These are phyloP conservation scores for Kockovaella imperatae DNA, from an alignment of 768 basidiomycete species.

Conservation along the genomic window DNA sequence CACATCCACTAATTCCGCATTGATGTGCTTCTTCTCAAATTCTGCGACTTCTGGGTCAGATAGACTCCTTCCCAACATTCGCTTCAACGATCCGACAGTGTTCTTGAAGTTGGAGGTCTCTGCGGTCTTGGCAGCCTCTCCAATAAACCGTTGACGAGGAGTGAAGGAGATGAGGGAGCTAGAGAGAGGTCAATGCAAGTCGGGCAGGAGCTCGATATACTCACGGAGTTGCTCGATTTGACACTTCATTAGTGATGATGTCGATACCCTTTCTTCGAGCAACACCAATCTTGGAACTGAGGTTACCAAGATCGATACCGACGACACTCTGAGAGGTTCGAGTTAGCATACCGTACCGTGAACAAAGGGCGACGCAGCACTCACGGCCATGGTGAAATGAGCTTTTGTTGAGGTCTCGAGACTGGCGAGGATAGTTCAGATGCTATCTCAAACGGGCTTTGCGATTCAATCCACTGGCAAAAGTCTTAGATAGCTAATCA, in stretches of 20 bases:
- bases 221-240: conserved; percentile 91
- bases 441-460: too few relatives aligned
- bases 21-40: conserved; percentile 83
- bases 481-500: too few relatives aligned
- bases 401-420: too few relatives aligned
- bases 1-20: conserved; percentile 76
- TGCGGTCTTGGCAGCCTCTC: conserved; percentile 92
- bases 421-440: too few relatives aligned
- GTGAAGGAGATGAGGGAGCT: conserved; percentile 95
- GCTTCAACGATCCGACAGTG: conserved; percentile 86
- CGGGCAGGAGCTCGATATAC: conserved; percentile 41
- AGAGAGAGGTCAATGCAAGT: not conserved
- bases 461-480: too few relatives aligned
- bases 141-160: conserved; percentile 78
- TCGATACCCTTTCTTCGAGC: conserved; percentile 94
- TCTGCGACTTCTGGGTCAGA: conserved; percentile 68
- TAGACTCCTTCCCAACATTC: conserved; percentile 74
- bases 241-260: conserved; percentile 96
- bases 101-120: conserved; percentile 98
- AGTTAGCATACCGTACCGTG: not conserved
- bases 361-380: not conserved
- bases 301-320: conserved; percentile 85
- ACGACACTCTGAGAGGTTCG: conserved; percentile 55
- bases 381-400: not conserved
- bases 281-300: conserved; percentile 91